Evolutionary conservation across 129 eudicot genomes (phyloP), one percentile per base, ranked within the genome.

Genomic region (Pseudognaphalium luteoalbum): DNA sequence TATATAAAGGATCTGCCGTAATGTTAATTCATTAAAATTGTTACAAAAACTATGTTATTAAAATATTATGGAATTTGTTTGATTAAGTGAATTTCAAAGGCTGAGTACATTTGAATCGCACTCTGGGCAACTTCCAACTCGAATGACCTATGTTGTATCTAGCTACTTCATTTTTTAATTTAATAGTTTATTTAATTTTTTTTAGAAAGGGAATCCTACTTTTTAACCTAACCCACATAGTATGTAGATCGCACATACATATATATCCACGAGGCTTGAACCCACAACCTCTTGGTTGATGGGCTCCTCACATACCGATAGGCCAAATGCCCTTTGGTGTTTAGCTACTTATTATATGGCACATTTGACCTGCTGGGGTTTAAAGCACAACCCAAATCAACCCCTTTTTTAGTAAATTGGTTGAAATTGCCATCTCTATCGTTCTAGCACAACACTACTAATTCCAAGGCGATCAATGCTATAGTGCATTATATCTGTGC

Each of bases 391-490:
- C 9, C 33, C 33, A 30, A 30, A 30, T n/a, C 15, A 30, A 20
- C 60, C 60, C 14, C 5, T n/a, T 29, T 70, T 15, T 30, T 19
- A 9, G 20, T 72, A 33, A 34, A 34, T 71, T 28, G 47, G 54
- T 72, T 22, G 51, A 72, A 25, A 34, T 54, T 14, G 4, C 32
- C 7, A 54, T 15, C 39, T n/a, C 22, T 30, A 71, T 7, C 33
- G 1, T 56, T 57, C 51, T 20, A 56, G 76, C 33, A 34, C 52
- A n/a, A 57, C 21, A 25, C 19, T 34, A 72, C 76, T 72, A 35
- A 19, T 33, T 20, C 14, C 29, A 54, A 56, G 7, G 34, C 20
- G 4, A 17, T 28, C 66, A 34, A 5, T 72, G 52, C 21, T 51
- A 70, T 33, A 25, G 11, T 32, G 17, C 7, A 62, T 28, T 14